Base-by-base conservation (phyloP, 176 grass and related monocot genomes). In the Carex myosuroides region DNA sequence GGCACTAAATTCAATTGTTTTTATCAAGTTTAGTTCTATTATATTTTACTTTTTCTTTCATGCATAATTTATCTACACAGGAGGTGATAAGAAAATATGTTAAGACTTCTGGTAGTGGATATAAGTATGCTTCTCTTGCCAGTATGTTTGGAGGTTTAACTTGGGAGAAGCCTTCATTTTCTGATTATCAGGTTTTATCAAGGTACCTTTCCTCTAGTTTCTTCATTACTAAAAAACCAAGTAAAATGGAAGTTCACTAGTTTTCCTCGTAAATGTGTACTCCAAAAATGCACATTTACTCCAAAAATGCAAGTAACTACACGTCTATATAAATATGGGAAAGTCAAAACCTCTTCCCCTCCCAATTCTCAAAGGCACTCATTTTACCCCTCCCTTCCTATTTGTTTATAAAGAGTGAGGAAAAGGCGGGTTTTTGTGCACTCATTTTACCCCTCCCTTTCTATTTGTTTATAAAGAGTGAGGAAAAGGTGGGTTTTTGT, bases 91-190 rank as follows among this genome's bases (percentile, higher is more conserved):
- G 82, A 69, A 93, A 93, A 88, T 95, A 95, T 88, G 87, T 95
- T 70, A 92, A 89, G 79, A 91, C 89, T 73, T 98, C 91, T 81
- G 86, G 79, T 60, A 90, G 85, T 81, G 92, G 95, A 90, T 90
- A 95, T 80, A 87, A 91, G 80, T 86, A 98, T 95, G 89, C 92
- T 84, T 69, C 88, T 80, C 86, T 98, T 86, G 91, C 95, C 79
- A 98, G 92, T 87, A 93, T 87, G 67, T 91, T 46, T 64, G 92
- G 92, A 80, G 89, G 89, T 68, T 68, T 98, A 73, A 94, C 95
- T 65, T 98, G 95, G 95, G 95, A 90, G 80, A 94, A 87, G 79
- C 95, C 91, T 24, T 80, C 71, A 35, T 98, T 93, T 93, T 91
- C 91, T 78, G 95, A 94, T 83, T 98, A 91, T 86, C 82, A 90